Evolutionary conservation across 495 filamentous ascomycete genomes (phyloP).

Genomic region (Viridothelium virens): DNA sequence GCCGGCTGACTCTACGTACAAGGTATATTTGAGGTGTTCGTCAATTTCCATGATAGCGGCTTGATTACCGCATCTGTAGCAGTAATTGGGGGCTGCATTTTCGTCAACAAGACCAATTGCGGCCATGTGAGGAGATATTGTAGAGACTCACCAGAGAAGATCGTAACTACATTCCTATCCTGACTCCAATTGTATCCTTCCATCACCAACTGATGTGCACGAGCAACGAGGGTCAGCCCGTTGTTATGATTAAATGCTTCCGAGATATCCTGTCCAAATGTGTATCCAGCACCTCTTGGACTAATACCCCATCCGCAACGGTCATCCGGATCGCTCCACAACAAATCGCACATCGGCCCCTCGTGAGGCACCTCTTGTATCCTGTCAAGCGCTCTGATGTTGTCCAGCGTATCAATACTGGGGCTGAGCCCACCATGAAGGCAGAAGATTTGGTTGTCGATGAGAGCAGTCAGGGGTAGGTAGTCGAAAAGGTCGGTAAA

Average conservation of each 20-base stretch:
- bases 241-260: slow-evolving; percentile 99
- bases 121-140: background rate
- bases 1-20: slow-evolving; percentile 54
- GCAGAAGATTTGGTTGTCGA: slow-evolving; percentile 99
- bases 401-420: slow-evolving; percentile 96
- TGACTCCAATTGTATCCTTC: slow-evolving; percentile 98
- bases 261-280: slow-evolving; percentile 98
- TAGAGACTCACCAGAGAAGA: slow-evolving; percentile 73
- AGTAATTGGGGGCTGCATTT: slow-evolving; percentile 80
- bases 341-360: slow-evolving; percentile 95
- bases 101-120: background rate
- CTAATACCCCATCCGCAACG: slow-evolving; percentile 98
- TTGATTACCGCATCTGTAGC: slow-evolving; percentile 97
- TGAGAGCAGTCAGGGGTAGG: slow-evolving; percentile 93
- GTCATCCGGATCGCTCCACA: slow-evolving; percentile 98
- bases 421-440: slow-evolving; percentile 93
- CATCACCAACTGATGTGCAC: slow-evolving; percentile 96
- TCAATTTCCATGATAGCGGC: slow-evolving; percentile 99
- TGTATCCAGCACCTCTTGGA: slow-evolving; percentile 94
- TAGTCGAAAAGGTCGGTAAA: slow-evolving; percentile 99
- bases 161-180: slow-evolving; percentile 94
- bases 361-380: slow-evolving; percentile 99
- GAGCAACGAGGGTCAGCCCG: slow-evolving; percentile 86
- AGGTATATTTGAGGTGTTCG: slow-evolving; percentile 98
- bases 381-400: slow-evolving; percentile 88